Conservation (phyloP, 1,284 basidiomycete species). For the Cerrena zonata region DNA sequence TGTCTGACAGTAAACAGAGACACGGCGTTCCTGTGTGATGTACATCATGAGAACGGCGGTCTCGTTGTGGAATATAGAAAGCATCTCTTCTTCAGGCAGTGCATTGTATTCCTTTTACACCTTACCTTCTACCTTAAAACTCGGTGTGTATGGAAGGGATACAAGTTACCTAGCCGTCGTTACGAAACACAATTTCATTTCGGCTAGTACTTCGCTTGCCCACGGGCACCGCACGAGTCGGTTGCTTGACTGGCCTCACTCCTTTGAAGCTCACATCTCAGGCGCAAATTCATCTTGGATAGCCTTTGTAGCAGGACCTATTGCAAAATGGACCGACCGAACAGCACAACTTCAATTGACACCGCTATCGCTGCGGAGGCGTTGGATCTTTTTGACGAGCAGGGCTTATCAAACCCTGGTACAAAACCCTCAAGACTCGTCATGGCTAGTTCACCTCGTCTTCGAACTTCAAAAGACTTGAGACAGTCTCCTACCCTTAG, state of each 20-base stretch:
- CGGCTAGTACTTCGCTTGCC: not conserved
- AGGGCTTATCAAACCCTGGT: constrained; percentile 3
- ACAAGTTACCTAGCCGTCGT: not conserved
- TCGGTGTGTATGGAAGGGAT: not conserved
- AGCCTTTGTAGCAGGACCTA: not conserved
- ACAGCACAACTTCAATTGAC: constrained; percentile 10
- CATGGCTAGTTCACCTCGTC: constrained; percentile 13
- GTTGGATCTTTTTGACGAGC: constrained; percentile 12
- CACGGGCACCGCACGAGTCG: not conserved
- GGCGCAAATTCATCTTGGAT: no score
- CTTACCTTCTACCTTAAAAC: not conserved
- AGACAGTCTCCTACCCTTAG: constrained; percentile 7
- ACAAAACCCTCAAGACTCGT: constrained; percentile 7
- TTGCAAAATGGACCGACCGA: constrained; percentile 9
- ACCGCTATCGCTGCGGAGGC: constrained; percentile 8
- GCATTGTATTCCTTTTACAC: not conserved
- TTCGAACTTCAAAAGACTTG: constrained; percentile 5
- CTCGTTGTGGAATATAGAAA: not conserved
- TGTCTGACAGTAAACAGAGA: not conserved
- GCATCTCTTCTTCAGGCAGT: not conserved
- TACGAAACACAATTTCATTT: not conserved
- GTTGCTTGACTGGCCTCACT: not conserved
- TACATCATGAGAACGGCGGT: not conserved
- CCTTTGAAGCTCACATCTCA: no score
- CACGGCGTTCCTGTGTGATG: not conserved